Evolutionary conservation across 805 yeast species (phyloP).

Genomic region (Metschnikowia dekortorum): DNA sequence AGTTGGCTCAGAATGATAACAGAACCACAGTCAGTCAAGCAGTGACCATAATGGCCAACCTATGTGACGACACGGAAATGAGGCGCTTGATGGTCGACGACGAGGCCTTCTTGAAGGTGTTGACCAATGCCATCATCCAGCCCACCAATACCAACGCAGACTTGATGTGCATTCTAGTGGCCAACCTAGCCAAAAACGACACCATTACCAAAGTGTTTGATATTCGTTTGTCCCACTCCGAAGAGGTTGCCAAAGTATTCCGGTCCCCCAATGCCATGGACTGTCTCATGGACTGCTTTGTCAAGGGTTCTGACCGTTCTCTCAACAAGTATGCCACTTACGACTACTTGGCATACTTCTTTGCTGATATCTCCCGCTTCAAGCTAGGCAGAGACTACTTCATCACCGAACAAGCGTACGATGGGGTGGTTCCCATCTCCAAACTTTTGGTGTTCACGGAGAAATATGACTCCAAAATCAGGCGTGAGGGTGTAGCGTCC

Average conservation of each 20-base stretch:
- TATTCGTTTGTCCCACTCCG: conserved; percentile 25
- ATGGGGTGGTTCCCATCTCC: conserved; percentile 72
- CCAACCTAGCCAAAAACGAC: conserved; percentile 81
- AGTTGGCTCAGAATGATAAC: conserved; percentile 50
- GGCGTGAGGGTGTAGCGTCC: conserved; percentile 91
- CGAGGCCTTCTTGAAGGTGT: conserved; percentile 45
- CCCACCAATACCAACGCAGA: conserved; percentile 67
- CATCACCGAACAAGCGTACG: conserved; percentile 66
- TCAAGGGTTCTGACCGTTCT: conserved; percentile 70
- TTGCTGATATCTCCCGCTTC: conserved; percentile 85
- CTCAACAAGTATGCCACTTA: conserved; percentile 69
- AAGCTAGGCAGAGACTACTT: conserved; percentile 72
- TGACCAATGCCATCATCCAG: conserved; percentile 49
- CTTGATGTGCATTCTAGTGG: conserved; percentile 73
- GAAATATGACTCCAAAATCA: conserved; percentile 65
- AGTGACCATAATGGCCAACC: conserved; percentile 73
- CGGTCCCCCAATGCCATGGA: conserved; percentile 59
- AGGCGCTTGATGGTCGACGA: conserved; percentile 67
- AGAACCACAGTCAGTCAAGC: conserved; percentile 59
- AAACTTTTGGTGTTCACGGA: conserved; percentile 80
- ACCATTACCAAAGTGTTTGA: conserved; percentile 50
- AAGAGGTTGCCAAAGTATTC: conserved; percentile 46
- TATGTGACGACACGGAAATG: conserved; percentile 66
- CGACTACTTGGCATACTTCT: conserved; percentile 82
- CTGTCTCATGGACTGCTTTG: conserved; percentile 84